Evolutionary conservation across 768 basidiomycete species (phyloP).

Genomic region (Mycena vulgaris): DNA sequence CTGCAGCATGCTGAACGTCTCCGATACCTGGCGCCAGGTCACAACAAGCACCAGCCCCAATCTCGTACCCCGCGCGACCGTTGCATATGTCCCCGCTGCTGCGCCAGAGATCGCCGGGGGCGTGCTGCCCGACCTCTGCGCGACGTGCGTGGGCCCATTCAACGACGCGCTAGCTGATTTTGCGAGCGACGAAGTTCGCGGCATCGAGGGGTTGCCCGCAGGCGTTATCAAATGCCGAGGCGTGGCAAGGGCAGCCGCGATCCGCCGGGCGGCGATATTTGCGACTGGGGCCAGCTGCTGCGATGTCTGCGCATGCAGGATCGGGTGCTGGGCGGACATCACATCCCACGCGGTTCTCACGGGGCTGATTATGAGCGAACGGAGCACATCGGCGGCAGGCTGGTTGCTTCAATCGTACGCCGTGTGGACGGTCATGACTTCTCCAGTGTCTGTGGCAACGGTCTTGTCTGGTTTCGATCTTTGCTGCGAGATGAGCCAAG

Average conservation of each 20-base stretch:
- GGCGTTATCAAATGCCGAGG: background rate
- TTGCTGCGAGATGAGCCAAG: background rate
- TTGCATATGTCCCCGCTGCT: background rate
- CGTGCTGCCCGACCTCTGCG: background rate
- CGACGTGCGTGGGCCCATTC: background rate
- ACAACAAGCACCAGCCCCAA: background rate
- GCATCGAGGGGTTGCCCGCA: constrained; percentile 5
- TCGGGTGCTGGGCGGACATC: constrained; percentile 17
- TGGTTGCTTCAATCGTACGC: constrained; percentile 22
- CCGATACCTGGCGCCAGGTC: background rate
- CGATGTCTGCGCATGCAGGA: constrained; percentile 20
- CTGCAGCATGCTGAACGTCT: background rate
- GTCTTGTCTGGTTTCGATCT: constrained; percentile 25
- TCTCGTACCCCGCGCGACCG: background rate
- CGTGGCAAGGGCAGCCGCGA: background rate
- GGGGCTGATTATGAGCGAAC: constrained; percentile 1
- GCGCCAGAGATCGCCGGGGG: constrained; percentile 2
- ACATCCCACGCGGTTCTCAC: background rate
- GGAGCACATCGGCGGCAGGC: background rate
- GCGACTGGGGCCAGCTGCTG: background rate
- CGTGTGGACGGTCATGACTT: constrained; percentile 16
- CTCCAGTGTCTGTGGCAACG: constrained; percentile 10
- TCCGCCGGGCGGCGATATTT: constrained; percentile 5
- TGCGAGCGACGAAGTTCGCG: constrained; percentile 2
- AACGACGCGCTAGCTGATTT: background rate